phyloP scores from a whole-genome alignment of 2,329 filamentous ascomycete species.

The Fusarium graminum region DNA sequence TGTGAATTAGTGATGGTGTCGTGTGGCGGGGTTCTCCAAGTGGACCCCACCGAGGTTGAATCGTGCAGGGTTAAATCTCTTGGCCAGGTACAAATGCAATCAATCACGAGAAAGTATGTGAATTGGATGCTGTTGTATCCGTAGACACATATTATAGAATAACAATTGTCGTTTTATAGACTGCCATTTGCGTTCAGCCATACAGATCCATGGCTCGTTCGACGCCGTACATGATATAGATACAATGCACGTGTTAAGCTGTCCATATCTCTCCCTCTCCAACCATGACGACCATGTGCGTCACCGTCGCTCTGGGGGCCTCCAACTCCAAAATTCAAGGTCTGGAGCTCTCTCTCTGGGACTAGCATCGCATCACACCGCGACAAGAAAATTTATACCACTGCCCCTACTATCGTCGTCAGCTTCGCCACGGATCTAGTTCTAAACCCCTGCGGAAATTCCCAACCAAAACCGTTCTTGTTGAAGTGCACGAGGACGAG shows the following conservation, averaged over 20 bases:
- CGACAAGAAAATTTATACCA: constrained; percentile 13
- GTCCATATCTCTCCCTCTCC: constrained; percentile 19
- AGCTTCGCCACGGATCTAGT: constrained; percentile 45
- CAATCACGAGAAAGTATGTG: background rate
- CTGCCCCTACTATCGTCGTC: constrained; percentile 39
- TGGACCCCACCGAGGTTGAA: constrained; percentile 14
- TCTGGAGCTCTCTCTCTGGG: constrained; percentile 6
- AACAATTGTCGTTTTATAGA: too few species aligned
- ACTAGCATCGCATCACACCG: background rate
- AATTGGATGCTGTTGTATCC: background rate
- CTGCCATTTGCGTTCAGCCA: background rate
- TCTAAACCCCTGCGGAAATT: constrained; percentile 6
- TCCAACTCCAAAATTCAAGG: constrained; percentile 30
- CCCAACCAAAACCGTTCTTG: constrained; percentile 22
- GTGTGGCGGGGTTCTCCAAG: constrained; percentile 26
- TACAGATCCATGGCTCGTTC: constrained; percentile 2
- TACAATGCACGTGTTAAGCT: constrained; percentile 40
- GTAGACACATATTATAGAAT: background rate
- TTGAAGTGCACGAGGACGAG: constrained; percentile 12
- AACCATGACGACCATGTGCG: constrained; percentile 53
- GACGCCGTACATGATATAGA: background rate
- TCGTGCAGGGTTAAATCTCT: constrained; percentile 34
- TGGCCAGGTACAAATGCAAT: constrained; percentile 9
- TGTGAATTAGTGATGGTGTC: constrained; percentile 14
- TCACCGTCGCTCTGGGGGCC: constrained; percentile 45